Evolutionary conservation across 345 rosid species (phyloP).

Genomic region (Kernera saxatilis): DNA sequence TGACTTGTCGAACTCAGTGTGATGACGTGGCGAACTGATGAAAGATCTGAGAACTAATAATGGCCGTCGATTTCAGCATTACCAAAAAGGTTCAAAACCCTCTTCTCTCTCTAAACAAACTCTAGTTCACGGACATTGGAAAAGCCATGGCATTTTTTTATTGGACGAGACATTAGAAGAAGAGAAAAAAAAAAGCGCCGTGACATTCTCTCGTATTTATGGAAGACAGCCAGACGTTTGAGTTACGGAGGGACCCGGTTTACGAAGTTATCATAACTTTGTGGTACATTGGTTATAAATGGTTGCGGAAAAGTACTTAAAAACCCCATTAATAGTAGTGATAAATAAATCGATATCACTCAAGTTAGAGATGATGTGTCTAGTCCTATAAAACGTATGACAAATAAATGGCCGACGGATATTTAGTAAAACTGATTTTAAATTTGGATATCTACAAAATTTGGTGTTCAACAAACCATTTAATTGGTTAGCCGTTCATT

Average conservation of each 20-base stretch:
- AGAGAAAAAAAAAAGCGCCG: background rate
- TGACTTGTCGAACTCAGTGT: constrained; percentile 23
- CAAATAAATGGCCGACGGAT: background rate
- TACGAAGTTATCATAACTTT: background rate
- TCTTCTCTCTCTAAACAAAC: background rate
- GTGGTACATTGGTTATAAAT: constrained; percentile 6
- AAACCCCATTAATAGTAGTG: background rate
- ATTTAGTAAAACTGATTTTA: background rate
- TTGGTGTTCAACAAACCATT: constrained; percentile 6
- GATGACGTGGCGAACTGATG: constrained; percentile 13
- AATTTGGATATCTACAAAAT: background rate
- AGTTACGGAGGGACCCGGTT: background rate
- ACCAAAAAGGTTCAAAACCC: too few relatives aligned
- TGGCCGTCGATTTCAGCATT: constrained; percentile 16
- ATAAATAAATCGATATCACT: background rate
- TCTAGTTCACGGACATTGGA: background rate
- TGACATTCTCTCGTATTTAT: constrained; percentile 20
- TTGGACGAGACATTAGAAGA: constrained; percentile 3
- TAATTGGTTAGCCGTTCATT: constrained; percentile 17
- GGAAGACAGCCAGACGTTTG: constrained; percentile 22
- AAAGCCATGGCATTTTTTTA: background rate
- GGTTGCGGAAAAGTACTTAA: background rate
- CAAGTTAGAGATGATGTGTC: background rate
- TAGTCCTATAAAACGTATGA: constrained; percentile 4
- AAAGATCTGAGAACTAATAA: background rate